These are phyloP conservation scores for Dictyophora rubrovolvata DNA, from an alignment of 768 basidiomycete species.

Conservation along the genomic window DNA sequence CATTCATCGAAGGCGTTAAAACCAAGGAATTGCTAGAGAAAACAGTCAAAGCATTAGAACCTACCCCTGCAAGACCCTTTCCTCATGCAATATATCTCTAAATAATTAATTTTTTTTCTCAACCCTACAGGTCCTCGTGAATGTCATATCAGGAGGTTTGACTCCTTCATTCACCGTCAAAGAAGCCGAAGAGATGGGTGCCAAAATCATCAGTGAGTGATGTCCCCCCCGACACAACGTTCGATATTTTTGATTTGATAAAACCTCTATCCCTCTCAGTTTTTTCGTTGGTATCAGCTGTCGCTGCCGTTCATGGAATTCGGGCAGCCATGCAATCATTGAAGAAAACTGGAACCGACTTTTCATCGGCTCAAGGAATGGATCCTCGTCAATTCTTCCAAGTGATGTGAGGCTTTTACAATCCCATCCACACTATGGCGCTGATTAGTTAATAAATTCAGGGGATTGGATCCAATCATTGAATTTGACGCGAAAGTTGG, in stretches of 20 bases:
- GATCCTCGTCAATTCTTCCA: slow-evolving; percentile 71
- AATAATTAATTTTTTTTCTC: not conserved
- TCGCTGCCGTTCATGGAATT: slow-evolving; percentile 68
- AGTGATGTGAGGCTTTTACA: slow-evolving; percentile 39
- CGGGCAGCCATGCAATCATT: slow-evolving; percentile 67
- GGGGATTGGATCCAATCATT: slow-evolving; percentile 45
- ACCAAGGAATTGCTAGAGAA: slow-evolving; percentile 51
- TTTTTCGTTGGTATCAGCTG: slow-evolving; percentile 67
- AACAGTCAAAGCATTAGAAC: slow-evolving; percentile 58
- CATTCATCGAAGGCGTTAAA: slow-evolving; percentile 74
- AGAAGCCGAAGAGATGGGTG: slow-evolving; percentile 60
- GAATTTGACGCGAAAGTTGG: slow-evolving; percentile 48
- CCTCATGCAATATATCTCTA: not conserved
- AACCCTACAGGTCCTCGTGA: slow-evolving; percentile 48
- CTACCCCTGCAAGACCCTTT: slow-evolving; percentile 45
- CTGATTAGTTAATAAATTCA: not conserved
- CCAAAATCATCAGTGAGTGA: slow-evolving; percentile 65
- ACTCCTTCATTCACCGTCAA: slow-evolving; percentile 64
- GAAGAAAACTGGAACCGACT: slow-evolving; percentile 73
- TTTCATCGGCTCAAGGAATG: slow-evolving; percentile 50
- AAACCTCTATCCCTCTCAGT: too few species aligned
- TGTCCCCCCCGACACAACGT: not conserved
- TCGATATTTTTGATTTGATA: not conserved
- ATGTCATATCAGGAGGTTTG: slow-evolving; percentile 69
- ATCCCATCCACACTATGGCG: not conserved